phyloP scores from a whole-genome alignment of 2,329 filamentous ascomycete genomes.

The Alternaria sp. region DNA sequence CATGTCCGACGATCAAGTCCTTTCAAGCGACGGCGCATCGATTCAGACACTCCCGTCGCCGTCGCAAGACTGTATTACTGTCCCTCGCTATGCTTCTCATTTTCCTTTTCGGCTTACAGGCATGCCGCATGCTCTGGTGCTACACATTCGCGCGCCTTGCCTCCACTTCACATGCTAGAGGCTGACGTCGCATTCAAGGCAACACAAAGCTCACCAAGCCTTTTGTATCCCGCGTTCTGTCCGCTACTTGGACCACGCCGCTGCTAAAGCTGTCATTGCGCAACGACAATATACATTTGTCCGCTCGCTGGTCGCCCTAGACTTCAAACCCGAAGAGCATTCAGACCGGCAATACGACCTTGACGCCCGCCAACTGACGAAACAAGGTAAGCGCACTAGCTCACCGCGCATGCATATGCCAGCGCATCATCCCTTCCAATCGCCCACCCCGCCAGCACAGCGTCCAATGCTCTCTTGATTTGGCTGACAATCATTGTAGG shows the following conservation, averaged over 20 bases:
- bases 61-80: not conserved
- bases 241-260: slow-evolving; percentile 23
- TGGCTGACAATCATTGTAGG: slow-evolving; percentile 47
- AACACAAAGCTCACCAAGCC: slow-evolving; percentile 30
- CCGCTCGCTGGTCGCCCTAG: slow-evolving; percentile 25
- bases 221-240: slow-evolving; percentile 31
- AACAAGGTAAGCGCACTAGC: slow-evolving; percentile 42
- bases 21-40: not conserved
- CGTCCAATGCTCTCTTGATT: slow-evolving; percentile 24
- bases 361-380: not conserved
- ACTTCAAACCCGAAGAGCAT: slow-evolving; percentile 26
- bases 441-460: slow-evolving; percentile 47
- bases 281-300: slow-evolving; percentile 32
- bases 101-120: not conserved
- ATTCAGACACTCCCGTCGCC: not conserved
- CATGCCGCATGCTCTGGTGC: not conserved
- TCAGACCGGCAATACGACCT: slow-evolving; percentile 14
- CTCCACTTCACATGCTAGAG: slow-evolving; percentile 31
- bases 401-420: slow-evolving; percentile 51
- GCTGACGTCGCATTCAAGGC: slow-evolving; percentile 19
- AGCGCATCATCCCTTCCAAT: slow-evolving; percentile 52
- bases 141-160: slow-evolving; percentile 6
- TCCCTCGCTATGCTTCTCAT: not conserved
- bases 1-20: not conserved
- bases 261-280: slow-evolving; percentile 36